Evolutionary conservation across 768 basidiomycete genomes (phyloP), one percentile per base, ranked within the genome.

Genomic region (Cyathus striatus): DNA sequence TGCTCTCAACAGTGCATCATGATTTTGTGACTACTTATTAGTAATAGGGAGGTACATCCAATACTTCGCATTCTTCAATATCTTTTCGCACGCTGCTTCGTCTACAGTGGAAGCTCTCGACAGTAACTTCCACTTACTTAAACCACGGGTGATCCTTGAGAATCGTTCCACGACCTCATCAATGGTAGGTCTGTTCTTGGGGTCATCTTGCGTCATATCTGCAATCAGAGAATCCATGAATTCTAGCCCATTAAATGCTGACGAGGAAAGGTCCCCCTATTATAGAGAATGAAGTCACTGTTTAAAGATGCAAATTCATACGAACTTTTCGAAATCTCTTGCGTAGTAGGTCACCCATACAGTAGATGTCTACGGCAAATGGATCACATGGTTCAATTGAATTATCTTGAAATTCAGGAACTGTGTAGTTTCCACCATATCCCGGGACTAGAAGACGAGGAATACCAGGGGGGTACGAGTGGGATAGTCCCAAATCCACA

Each of bases 371-470:
- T 0, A 55, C 60, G 0, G 61, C 47, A 32, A 69, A 70, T 0
- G 66, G 59, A 40, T 69, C 44, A 12, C 60, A 45, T n/a, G 45
- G 55, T 3, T 30, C 33, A 27, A 48, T 41, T 1, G 49, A 30
- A 1, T 44, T 45, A 5, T 50, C 40, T n/a, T 49, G 51, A 33
- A 62, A 63, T 24, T 69, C 68, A 2, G 66, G 66, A 1, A 64
- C 64, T 2, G 61, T 49, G 41, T 58, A 66, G 49, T 74, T 69
- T 1, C 65, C 73, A 0, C 73, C 69, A 30, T 52, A 51, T 1
- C 63, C 55, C 0, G 63, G 60, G 5, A 42, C 18, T 18, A 59
- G 59, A 0, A 49, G 49, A 0, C 60, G 60, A 2, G 62, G 37
- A 0, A 40, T 44, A 6, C 58, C 48, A 0, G 27, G 27, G 16